Evolutionary conservation across 2,329 filamentous ascomycete species (phyloP).

Genomic region (Fusarium multiceps): DNA sequence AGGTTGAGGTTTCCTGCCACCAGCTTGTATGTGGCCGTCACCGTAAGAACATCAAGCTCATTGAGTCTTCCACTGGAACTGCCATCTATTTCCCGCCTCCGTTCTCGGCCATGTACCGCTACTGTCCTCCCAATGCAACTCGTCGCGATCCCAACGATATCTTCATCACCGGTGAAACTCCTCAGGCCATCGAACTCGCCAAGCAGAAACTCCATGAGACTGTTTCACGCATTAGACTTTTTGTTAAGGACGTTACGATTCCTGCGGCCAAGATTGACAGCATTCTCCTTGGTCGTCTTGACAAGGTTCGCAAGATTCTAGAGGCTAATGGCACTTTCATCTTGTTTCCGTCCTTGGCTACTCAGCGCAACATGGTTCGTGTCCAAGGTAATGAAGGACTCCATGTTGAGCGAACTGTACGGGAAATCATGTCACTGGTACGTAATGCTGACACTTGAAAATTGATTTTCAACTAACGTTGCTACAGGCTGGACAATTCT

Average conservation of each 20-base stretch:
- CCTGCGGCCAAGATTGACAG: constrained; percentile 94
- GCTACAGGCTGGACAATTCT: constrained; percentile 89
- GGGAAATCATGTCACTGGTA: constrained; percentile 95
- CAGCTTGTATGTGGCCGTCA: constrained; percentile 93
- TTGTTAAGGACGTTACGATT: constrained; percentile 91
- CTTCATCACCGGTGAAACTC: constrained; percentile 91
- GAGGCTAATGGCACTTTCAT: constrained; percentile 97
- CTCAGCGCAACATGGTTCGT: constrained; percentile 83
- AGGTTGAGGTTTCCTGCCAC: constrained; percentile 87
- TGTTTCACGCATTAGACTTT: constrained; percentile 81
- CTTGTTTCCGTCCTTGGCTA: constrained; percentile 87
- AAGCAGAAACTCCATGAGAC: constrained; percentile 93
- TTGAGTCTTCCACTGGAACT: constrained; percentile 94
- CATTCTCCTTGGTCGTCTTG: constrained; percentile 87
- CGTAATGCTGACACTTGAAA: constrained; percentile 47
- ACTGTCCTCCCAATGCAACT: constrained; percentile 83
- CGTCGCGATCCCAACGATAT: constrained; percentile 89
- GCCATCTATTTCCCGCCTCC: constrained; percentile 98
- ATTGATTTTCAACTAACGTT: constrained; percentile 38
- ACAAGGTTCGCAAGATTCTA: constrained; percentile 98
- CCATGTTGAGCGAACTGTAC: constrained; percentile 92
- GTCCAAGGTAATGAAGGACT: constrained; percentile 94
- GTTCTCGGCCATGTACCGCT: constrained; percentile 91
- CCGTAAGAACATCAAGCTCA: constrained; percentile 96
- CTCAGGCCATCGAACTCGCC: constrained; percentile 85